phyloP scores from a whole-genome alignment of 164 flowering plant species.

The Aristolochia contorta region DNA sequence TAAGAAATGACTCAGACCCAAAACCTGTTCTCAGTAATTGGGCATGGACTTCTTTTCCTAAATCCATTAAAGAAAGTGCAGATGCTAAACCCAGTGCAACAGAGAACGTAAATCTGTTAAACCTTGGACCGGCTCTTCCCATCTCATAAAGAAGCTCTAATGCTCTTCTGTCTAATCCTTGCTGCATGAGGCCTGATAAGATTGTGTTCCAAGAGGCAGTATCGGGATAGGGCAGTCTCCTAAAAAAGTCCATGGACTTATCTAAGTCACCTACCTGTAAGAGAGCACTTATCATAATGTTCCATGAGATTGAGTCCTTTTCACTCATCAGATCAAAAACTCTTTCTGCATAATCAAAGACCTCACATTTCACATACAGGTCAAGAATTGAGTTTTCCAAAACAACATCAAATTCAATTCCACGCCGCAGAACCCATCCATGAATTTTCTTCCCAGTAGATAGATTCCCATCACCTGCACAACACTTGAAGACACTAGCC shows the following conservation, averaged over 20 bases:
- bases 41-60: constrained; percentile 36
- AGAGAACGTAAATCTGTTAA: constrained; percentile 32
- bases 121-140: constrained; percentile 20
- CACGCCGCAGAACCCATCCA: constrained; percentile 49
- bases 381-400: constrained; percentile 50
- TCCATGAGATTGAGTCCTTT: constrained; percentile 46
- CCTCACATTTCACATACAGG: constrained; percentile 44
- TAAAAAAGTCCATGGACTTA: constrained; percentile 40
- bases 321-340: constrained; percentile 36
- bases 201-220: constrained; percentile 67
- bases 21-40: constrained; percentile 19
- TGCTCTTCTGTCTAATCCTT: constrained; percentile 28
- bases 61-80: constrained; percentile 22
- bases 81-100: constrained; percentile 46
- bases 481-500: constrained; percentile 48
- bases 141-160: constrained; percentile 41
- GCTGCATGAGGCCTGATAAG: constrained; percentile 45
- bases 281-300: constrained; percentile 46
- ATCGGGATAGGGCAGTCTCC: constrained; percentile 35
- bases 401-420: constrained; percentile 33
- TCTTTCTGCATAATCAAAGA: constrained; percentile 25
- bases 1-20: constrained; percentile 17
- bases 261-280: constrained; percentile 33
- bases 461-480: constrained; percentile 25
- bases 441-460: constrained; percentile 41